Evolutionary conservation across 139 green algal species (phyloP), one percentile per base, ranked within the genome.

Genomic region (Pseudopediastrum boryanum): DNA sequence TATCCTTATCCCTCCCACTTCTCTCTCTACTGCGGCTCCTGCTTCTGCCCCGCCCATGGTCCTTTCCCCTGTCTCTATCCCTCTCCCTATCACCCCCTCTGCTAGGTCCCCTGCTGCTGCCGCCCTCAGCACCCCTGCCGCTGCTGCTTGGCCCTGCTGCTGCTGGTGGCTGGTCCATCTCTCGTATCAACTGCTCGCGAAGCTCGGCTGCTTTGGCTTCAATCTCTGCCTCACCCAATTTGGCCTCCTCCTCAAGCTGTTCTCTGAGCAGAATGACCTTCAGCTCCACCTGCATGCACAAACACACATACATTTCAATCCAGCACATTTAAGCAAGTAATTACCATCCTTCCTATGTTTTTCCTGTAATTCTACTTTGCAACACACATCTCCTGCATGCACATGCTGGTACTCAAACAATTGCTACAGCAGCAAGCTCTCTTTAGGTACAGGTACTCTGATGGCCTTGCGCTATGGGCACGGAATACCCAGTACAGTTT

Each of bases 241-340:
- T 63, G 50, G 77, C 87, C 42, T 85, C 27, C 52, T 93, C 87
- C 67, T 93, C 90, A 50, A 94, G 85, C 50, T 89, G 63, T 9
- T 90, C 90, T 21, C 86, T 71, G 46, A 88, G 83, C 46, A 81
- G 36, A 38, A 87, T 79, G 54, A 91, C 68, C 51, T 78, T 66
- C 50, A 92, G 69, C 87, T 94, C 90, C 61, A 94, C 87, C 79
- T 92, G 84, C 2, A 80, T 74, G 6, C 16, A 54, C n/a, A 39
- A 35, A 2, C 3, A 52, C 12, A 50, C 2, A 2, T 5, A 54
- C 41, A 72, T 51, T 8, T 4, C 3, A 64, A 64, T 29, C 10
- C 54, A 12, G 42, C 5, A 16, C 5, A 8, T 3, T 54, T 39
- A 23, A 38, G 21, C 6, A 4, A 66, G 42, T 16, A 33, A 42